Evolutionary conservation across 2,329 filamentous ascomycete genomes (phyloP).

Genomic region (Trichoderma lentiforme): DNA sequence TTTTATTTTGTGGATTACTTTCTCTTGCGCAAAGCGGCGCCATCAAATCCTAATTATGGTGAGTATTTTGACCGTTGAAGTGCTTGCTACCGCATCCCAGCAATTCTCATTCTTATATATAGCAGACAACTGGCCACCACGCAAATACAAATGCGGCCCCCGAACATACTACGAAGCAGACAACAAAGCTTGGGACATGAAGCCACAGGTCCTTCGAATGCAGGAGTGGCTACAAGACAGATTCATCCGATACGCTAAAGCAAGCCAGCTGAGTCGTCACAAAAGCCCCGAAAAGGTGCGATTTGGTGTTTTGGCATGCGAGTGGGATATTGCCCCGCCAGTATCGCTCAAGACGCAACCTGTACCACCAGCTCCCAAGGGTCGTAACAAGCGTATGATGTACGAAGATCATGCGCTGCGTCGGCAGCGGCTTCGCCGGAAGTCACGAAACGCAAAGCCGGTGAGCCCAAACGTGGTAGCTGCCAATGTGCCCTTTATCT

Average conservation of each 20-base stretch:
- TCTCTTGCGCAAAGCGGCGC: conserved; percentile 31
- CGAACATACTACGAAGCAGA: conserved; percentile 35
- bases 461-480: conserved; percentile 13
- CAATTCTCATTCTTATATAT: background rate
- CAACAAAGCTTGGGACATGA: conserved; percentile 34
- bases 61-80: background rate
- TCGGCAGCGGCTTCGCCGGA: conserved; percentile 19
- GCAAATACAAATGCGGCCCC: conserved; percentile 20
- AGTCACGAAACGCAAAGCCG: background rate
- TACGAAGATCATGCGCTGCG: conserved; percentile 25
- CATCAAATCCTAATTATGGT: background rate
- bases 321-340: conserved; percentile 34
- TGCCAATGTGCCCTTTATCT: conserved; percentile 24
- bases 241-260: conserved; percentile 38
- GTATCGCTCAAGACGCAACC: conserved; percentile 17
- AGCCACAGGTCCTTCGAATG: conserved; percentile 35
- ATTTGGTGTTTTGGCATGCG: conserved; percentile 42
- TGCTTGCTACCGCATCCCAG: background rate
- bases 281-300: conserved; percentile 35
- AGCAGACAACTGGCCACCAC: background rate
- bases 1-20: conserved; percentile 47
- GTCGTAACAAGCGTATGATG: conserved; percentile 27
- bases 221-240: conserved; percentile 38
- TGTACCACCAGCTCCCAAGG: conserved; percentile 25
- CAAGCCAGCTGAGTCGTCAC: conserved; percentile 33